Percentiles rank a stretch among this genome's conserved stretches.
phyloP scores from a whole-genome alignment of 164 flowering plant genomes.

The Umbilicus rupestris region DNA sequence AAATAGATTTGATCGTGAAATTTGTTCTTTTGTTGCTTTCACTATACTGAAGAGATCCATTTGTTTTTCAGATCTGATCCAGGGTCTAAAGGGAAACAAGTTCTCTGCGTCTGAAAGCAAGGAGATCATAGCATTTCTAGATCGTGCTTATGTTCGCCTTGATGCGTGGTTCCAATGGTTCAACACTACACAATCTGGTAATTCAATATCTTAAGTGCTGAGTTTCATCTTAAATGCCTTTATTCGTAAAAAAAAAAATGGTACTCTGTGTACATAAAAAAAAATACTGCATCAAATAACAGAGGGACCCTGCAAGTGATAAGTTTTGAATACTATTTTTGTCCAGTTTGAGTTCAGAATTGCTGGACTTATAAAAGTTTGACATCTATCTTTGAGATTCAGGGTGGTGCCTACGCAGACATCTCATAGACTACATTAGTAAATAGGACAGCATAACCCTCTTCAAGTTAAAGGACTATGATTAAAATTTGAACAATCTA shows the following conservation, averaged over 20 bases:
- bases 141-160: conserved; percentile 69
- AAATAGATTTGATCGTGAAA: not conserved
- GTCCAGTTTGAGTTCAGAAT: not conserved
- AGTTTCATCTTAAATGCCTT: not conserved
- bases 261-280: not conserved
- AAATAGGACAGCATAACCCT: not conserved
- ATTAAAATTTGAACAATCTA: too few relatives aligned
- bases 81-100: conserved; percentile 37
- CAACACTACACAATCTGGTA: conserved; percentile 88
- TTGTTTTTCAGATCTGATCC: conserved; percentile 48
- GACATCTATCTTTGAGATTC: not conserved
- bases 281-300: not conserved
- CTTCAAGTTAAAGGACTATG: not conserved
- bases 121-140: conserved; percentile 59
- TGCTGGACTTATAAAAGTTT: not conserved
- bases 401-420: not conserved
- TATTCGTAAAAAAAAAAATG: not conserved
- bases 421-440: not conserved
- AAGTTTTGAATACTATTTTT: not conserved
- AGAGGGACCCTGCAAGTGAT: not conserved
- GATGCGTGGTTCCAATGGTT: conserved; percentile 99
- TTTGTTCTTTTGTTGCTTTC: not conserved
- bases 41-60: not conserved
- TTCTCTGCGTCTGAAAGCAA: conserved; percentile 45
- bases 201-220: not conserved